A percentile compares a stretch with the other conserved stretches of the same genome.
Conservation (phyloP, 495 filamentous ascomycete genomes). For the Penicillium daleae region DNA sequence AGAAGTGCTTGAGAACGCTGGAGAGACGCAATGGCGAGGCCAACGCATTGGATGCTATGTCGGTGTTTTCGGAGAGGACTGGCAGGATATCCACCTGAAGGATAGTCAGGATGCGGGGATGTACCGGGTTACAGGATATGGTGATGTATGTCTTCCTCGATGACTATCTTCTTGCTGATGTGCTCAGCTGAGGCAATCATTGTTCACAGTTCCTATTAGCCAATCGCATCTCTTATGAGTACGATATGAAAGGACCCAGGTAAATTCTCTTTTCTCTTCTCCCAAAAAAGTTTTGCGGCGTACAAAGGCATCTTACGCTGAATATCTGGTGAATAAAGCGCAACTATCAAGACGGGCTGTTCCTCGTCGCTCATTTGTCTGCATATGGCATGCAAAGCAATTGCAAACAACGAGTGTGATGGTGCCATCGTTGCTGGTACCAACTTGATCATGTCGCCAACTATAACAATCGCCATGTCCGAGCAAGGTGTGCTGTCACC, state of each 20-base stretch:
- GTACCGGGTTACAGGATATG: conserved; percentile 27
- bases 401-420: conserved; percentile 37
- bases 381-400: conserved; percentile 30
- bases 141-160: no score
- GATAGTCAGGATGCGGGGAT: conserved; percentile 21
- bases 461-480: conserved; percentile 30
- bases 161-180: no score
- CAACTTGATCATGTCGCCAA: conserved; percentile 43
- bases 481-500: conserved; percentile 27
- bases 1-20: conserved; percentile 47
- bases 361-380: conserved; percentile 33
- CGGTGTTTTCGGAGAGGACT: conserved; percentile 48
- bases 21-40: conserved; percentile 47
- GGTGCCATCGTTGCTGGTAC: conserved; percentile 43
- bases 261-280: not conserved
- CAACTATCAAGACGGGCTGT: conserved; percentile 38
- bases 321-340: conserved; percentile 1
- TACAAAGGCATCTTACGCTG: no score
- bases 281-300: no score
- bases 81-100: conserved; percentile 27
- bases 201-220: conserved; percentile 13
- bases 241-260: conserved; percentile 37
- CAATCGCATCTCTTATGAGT: conserved; percentile 41
- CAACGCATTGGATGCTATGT: conserved; percentile 50
- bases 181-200: no score